Conservation (phyloP, 2,329 filamentous ascomycete genomes). For the Colletotrichum limetticola region DNA sequence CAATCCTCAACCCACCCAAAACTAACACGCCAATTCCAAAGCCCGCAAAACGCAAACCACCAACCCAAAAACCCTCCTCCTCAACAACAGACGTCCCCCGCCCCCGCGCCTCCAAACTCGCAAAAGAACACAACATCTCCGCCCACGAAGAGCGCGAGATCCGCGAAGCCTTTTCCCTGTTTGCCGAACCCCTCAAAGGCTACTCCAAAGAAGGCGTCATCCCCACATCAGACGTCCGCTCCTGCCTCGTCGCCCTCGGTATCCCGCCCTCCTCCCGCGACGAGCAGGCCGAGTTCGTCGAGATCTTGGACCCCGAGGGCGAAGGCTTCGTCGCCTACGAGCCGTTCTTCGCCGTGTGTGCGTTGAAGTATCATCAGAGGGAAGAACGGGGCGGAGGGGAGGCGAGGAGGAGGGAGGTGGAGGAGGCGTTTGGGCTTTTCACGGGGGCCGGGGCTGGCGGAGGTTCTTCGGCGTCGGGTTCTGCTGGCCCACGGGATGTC, state of each 20-base stretch:
- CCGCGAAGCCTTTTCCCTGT: slow-evolving; percentile 87
- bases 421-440: slow-evolving; percentile 86
- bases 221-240: slow-evolving; percentile 73
- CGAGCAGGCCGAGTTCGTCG: slow-evolving; percentile 81
- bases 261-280: slow-evolving; percentile 70
- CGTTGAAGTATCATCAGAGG: slow-evolving; percentile 80
- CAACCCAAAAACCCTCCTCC: slow-evolving; percentile 37
- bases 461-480: neutral
- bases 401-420: slow-evolving; percentile 73
- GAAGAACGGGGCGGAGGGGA: slow-evolving; percentile 46
- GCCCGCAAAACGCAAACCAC: slow-evolving; percentile 65
- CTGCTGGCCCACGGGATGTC: slow-evolving; percentile 45
- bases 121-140: slow-evolving; percentile 89
- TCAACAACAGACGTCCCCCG: slow-evolving; percentile 40
- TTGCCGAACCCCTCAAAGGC: slow-evolving; percentile 75
- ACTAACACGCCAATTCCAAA: slow-evolving; percentile 39
- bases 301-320: slow-evolving; percentile 83
- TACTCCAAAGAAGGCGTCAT: slow-evolving; percentile 72
- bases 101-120: slow-evolving; percentile 83
- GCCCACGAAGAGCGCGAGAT: slow-evolving; percentile 90
- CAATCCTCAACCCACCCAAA: neutral
- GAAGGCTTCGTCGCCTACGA: slow-evolving; percentile 83
- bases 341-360: slow-evolving; percentile 88
- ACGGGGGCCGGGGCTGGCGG: slow-evolving; percentile 61
- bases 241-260: slow-evolving; percentile 83